Base-by-base conservation (phyloP, 371 early-diverging fungal species). In the Fennellomyces sp. region DNA sequence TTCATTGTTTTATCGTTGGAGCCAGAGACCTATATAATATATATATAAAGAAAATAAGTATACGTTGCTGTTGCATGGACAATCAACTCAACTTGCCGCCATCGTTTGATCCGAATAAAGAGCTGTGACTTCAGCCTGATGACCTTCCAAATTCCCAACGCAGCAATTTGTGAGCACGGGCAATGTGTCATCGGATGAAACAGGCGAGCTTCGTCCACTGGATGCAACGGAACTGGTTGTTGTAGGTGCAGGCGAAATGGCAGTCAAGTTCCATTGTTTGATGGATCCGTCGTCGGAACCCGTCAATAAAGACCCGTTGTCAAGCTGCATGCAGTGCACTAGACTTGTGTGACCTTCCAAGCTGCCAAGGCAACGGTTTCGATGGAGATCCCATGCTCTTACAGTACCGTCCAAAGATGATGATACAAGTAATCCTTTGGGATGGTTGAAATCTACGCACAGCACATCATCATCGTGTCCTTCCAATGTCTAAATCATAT, bases 1-100 rank as follows among this genome's bases (percentile, higher is more conserved):
- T 88, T 85, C 64, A 95, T 89, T 3, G 95, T 92, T 63, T 88
- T 85, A 77, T 98, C 97, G 29, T 91, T 86, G 7, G 92, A 85
- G 19, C 95, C 96, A n/a, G 92, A 88, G 2, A 95, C 76, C 75
- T 82, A 56, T 29, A 19, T 12, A n/a, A n/a, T n/a, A n/a, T n/a
- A n/a, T n/a, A n/a, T n/a, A n/a, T n/a, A n/a, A n/a, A n/a, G n/a
- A n/a, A n/a, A n/a, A n/a, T n/a, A n/a, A n/a, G n/a, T n/a, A n/a
- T n/a, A n/a, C n/a, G n/a, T n/a, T n/a, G n/a, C n/a, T n/a, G n/a
- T n/a, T n/a, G n/a, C n/a, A n/a, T n/a, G n/a, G n/a, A n/a, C n/a
- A n/a, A n/a, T n/a, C n/a, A n/a, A n/a, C n/a, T n/a, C n/a, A n/a
- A 17, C 72, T 59, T 78, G 83, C 86, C 39, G 78, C 64, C 12